phyloP scores from a whole-genome alignment of 2,329 filamentous ascomycete species.

The Allantophomopsis lycopodina region DNA sequence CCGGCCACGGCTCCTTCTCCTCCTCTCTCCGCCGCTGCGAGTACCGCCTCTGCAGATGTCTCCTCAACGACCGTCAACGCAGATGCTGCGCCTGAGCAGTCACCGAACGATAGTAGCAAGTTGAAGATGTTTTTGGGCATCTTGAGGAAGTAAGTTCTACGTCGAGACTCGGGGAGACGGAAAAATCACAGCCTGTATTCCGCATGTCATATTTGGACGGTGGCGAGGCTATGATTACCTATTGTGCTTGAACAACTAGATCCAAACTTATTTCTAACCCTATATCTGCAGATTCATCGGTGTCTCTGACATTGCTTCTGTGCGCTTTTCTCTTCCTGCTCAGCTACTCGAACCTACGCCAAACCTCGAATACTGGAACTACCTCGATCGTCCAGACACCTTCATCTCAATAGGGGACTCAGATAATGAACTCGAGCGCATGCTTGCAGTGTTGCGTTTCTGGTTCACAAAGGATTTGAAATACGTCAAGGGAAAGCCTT shows the following conservation, averaged over 20 bases:
- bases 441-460: conserved; percentile 88
- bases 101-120: conserved; percentile 71
- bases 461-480: conserved; percentile 99
- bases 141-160: conserved; percentile 59
- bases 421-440: conserved; percentile 80
- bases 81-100: conserved; percentile 30
- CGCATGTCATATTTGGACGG: background rate
- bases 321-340: conserved; percentile 90
- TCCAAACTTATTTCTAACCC: conserved; percentile 6
- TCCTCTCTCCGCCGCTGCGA: background rate
- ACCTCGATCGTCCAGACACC: conserved; percentile 86
- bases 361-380: conserved; percentile 98
- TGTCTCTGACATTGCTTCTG: conserved; percentile 86
- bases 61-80: conserved; percentile 11
- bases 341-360: conserved; percentile 92
- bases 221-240: background rate
- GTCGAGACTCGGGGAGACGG: background rate
- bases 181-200: too few relatives aligned
- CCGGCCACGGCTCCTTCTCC: conserved; percentile 9
- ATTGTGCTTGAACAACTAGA: conserved; percentile 3
- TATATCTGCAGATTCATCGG: conserved; percentile 65
- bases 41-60: conserved; percentile 8
- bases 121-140: conserved; percentile 80
- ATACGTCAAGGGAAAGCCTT: conserved; percentile 96
- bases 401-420: conserved; percentile 77